phyloP scores from a whole-genome alignment of 176 grass and related monocot species.

The Areca catechu region DNA sequence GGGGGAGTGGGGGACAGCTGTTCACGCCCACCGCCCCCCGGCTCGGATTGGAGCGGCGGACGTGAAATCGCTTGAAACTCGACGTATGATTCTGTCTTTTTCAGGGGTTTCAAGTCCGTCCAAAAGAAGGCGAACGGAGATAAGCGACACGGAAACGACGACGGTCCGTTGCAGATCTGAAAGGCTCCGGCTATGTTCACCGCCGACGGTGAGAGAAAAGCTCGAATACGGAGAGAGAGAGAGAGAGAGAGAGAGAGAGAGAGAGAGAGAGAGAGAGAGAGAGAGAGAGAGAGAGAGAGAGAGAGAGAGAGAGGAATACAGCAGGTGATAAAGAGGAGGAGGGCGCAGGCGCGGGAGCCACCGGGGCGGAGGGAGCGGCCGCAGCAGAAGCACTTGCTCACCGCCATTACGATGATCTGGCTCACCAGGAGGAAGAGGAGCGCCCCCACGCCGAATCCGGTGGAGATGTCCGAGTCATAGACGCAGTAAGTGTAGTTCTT shows the following conservation, averaged over 20 bases:
- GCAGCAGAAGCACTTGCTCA: conserved; percentile 84
- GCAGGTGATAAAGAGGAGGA: conserved; percentile 65
- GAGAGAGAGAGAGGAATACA: conserved; percentile 20
- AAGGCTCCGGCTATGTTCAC: conserved; percentile 3
- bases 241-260: conserved; percentile 3
- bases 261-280: neutral
- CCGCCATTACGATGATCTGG: conserved; percentile 51
- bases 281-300: neutral
- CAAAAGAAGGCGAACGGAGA: too few relatives aligned
- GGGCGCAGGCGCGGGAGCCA: conserved; percentile 59
- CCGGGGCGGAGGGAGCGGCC: conserved; percentile 68
- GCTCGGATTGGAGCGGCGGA: too few relatives aligned
- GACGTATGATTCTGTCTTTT: too few relatives aligned
- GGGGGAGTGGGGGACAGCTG: too few relatives aligned
- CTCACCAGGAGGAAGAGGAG: conserved; percentile 53
- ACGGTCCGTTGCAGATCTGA: neutral
- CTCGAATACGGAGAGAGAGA: neutral
- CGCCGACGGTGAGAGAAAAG: conserved; percentile 9
- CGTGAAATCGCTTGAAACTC: too few relatives aligned
- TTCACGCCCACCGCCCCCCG: too few relatives aligned
- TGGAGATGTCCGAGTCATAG: conserved; percentile 84
- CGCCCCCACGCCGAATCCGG: conserved; percentile 70
- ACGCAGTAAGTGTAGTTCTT: conserved; percentile 68
- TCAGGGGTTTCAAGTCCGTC: too few relatives aligned
- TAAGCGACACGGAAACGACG: too few relatives aligned